Evolutionary conservation across 2,329 filamentous ascomycete species (phyloP).

Genomic region (Paramyrothecium roridum): DNA sequence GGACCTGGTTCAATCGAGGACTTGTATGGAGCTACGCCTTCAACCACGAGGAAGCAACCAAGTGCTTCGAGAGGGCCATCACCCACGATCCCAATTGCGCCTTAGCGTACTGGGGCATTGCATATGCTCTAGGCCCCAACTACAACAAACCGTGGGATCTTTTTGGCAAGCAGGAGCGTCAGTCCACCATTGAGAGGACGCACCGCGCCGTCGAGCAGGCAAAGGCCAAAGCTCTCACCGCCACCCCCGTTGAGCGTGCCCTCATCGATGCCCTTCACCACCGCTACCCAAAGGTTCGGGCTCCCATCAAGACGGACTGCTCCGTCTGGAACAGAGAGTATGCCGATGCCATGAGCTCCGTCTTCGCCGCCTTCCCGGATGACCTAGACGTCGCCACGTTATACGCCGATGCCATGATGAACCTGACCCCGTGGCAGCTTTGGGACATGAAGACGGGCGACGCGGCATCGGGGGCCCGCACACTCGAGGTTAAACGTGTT

Average conservation of each 20-base stretch:
- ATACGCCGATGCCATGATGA: conserved; percentile 43
- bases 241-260: conserved; percentile 47
- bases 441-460: conserved; percentile 35
- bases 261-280: conserved; percentile 60
- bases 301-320: conserved; percentile 40
- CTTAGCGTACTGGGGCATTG: conserved; percentile 68
- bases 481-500: conserved; percentile 27
- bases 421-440: conserved; percentile 42
- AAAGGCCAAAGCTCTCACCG: conserved; percentile 8
- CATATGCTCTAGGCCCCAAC: conserved; percentile 72
- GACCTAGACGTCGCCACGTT: conserved; percentile 35
- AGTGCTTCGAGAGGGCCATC: conserved; percentile 62
- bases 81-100: conserved; percentile 49
- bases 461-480: conserved; percentile 26
- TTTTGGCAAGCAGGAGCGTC: conserved; percentile 61
- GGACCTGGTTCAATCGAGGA: conserved; percentile 69
- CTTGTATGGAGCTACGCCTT: conserved; percentile 74
- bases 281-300: conserved; percentile 54
- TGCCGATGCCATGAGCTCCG: conserved; percentile 35
- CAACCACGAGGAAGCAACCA: conserved; percentile 69
- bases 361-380: conserved; percentile 30
- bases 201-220: conserved; percentile 26
- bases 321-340: conserved; percentile 32
- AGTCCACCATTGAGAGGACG: conserved; percentile 37
- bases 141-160: conserved; percentile 74